Percentiles rank a stretch among this genome's conserved stretches.
These are phyloP conservation scores for Clonostachys chloroleuca DNA, from an alignment of 2,329 filamentous ascomycete genomes.

Conservation along the genomic window DNA sequence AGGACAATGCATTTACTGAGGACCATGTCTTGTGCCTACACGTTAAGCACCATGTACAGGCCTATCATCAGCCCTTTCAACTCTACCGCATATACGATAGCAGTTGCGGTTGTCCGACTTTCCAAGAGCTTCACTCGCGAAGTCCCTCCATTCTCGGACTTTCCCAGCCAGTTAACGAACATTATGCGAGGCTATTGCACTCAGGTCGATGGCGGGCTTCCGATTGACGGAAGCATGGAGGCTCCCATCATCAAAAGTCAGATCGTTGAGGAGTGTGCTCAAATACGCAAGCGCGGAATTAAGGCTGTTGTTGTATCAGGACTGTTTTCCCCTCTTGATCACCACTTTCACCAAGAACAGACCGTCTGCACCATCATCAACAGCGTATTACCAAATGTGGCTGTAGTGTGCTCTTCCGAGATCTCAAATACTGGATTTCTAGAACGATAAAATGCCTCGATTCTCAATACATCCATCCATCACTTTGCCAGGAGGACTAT, in stretches of 20 bases:
- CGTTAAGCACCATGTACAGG: too few species aligned
- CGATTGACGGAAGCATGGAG: constrained; percentile 43
- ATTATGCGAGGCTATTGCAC: constrained; percentile 34
- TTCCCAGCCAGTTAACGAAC: constrained; percentile 28
- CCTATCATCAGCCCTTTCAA: too few species aligned
- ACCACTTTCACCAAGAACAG: constrained; percentile 31
- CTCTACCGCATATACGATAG: too few species aligned
- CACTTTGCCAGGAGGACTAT: constrained; percentile 40
- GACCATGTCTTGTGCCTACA: too few species aligned
- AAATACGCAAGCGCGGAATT: constrained; percentile 27
- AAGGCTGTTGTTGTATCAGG: constrained; percentile 33
- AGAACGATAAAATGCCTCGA: constrained; percentile 47
- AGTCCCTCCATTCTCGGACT: constrained; percentile 10
- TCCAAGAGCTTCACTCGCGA: constrained; percentile 21
- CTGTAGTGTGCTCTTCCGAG: constrained; percentile 34
- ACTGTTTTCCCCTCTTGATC: constrained; percentile 40
- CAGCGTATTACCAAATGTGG: constrained; percentile 22
- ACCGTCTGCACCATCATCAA: constrained; percentile 28
- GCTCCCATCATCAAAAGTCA: constrained; percentile 26
- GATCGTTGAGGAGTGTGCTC: constrained; percentile 22
- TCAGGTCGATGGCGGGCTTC: constrained; percentile 38
- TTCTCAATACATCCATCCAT: constrained; percentile 48
- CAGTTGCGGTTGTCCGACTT: constrained; percentile 39
- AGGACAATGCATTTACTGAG: too few species aligned
- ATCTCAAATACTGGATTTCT: constrained; percentile 38